Evolutionary conservation across 78 protist genomes (phyloP), one percentile per base, ranked within the genome.

Genomic region (Protostelium mycophagum): DNA sequence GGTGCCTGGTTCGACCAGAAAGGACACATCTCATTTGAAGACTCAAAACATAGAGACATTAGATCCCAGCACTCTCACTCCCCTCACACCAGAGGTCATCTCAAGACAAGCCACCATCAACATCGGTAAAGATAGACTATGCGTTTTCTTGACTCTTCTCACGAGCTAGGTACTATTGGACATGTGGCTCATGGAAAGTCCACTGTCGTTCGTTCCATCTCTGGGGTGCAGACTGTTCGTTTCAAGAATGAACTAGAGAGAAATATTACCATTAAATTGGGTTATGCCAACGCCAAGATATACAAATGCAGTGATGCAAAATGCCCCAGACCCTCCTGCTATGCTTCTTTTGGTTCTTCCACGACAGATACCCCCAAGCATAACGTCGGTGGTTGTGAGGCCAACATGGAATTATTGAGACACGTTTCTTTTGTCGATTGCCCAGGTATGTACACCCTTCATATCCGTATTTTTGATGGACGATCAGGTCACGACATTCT

Each of bases 181-280:
- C 99, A 99, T 83, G 99, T 99, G 39, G 99, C 99, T 16, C 99
- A 99, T 96, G 99, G 99, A 31, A 99, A 99, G 93, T 96, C 99
- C 34, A 99, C 99, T 28, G 98, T 99, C 1, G 99, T 99, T 63
- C 97, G 97, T 95, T 98, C 99, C 31, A 95, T 99, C 36, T 97
- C 99, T 0, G 99, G 99, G 0, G 99, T 99, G 51, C 92, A 97
- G 96, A 97, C 98, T 31, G 98, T 97, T 29, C 96, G 97, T 25
- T 99, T 98, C 96, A 97, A 97, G 95, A 96, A 92, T 90, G 99
- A 99, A 91, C 94, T 97, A 37, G 98, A 95, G 95, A 96, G 99
- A 35, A 99, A 99, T 95, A 98, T 99, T 91, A 99, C 99, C 10
- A 99, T 99, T 95, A 99, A 99, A 96, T 97, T 99, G 29, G 99